Evolutionary conservation across 768 basidiomycete genomes (phyloP), one percentile per base, ranked within the genome.

Genomic region (Paxillus involutus): DNA sequence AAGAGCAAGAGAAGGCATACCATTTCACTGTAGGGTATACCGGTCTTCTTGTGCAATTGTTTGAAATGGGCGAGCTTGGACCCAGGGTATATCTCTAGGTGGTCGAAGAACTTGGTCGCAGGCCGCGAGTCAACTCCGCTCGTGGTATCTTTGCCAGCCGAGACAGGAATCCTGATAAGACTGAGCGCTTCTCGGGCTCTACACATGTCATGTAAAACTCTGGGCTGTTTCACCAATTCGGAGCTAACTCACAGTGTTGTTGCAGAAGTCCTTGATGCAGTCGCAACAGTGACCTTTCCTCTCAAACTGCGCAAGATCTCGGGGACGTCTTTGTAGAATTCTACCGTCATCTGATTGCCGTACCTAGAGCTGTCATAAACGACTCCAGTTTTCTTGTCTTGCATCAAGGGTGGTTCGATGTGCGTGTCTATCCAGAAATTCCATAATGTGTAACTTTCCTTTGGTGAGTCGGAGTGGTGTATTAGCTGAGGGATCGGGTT

Each of bases 351-450:
- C 12, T 59, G 68, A 3, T 55, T 49, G 17, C 55, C 46, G 29
- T 17, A 1, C n/a, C 36, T 36, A 12, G 62, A 51, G 36, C 60
- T 69, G 45, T 72, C 70, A 10, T 60, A 61, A 21, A 70, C 57
- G 8, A 42, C 49, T 11, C 64, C 64, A 13, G 64, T 61, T 32
- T 19, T 19, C 5, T 41, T 74, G 21, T 83, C 70, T 43, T 79
- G 74, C 51, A 70, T 77, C 48, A 89, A 69, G 7, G 87, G 83
- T 30, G 79, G 81, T 42, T 77, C 72, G 48, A 89, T 77, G 66
- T 92, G 87, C 16, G 84, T 84, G 67, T 94, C 92, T 49, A 94
- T 86, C 91, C 91, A 93, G 14, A 93, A 75, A 53, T 86, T 81
- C 91, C 91, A 94, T 6, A 94, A 75, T 0, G 92, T 94, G 67